Percentiles rank a stretch among this genome's conserved stretches.
Evolutionary conservation across 2,329 filamentous ascomycete species (phyloP).

Genomic region (Alternaria triticina): DNA sequence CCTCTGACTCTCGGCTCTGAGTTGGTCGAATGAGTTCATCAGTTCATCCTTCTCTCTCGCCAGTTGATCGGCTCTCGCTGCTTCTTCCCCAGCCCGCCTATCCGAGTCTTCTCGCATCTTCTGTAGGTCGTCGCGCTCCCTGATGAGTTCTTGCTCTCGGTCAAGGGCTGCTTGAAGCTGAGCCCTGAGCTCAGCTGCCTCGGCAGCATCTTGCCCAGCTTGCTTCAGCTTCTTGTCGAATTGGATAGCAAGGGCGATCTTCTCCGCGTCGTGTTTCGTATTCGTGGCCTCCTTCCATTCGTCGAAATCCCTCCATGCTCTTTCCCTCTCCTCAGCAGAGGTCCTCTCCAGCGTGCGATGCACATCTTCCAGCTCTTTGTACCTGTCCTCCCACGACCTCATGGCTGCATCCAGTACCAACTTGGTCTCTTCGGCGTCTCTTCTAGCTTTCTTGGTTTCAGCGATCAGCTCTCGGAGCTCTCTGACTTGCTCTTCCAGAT

Average conservation of each 20-base stretch:
- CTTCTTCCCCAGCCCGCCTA: slow-evolving; percentile 44
- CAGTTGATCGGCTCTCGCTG: slow-evolving; percentile 35
- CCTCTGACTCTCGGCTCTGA: slow-evolving; percentile 43
- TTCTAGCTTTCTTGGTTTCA: slow-evolving; percentile 53
- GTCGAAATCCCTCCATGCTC: slow-evolving; percentile 48
- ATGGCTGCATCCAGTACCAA: slow-evolving; percentile 41
- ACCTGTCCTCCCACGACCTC: slow-evolving; percentile 51
- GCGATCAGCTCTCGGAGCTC: slow-evolving; percentile 57
- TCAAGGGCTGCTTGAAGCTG: slow-evolving; percentile 55
- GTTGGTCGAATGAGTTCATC: slow-evolving; percentile 37
- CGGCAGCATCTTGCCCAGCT: slow-evolving; percentile 53
- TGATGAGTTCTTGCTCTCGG: slow-evolving; percentile 53
- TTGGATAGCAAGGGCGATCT: slow-evolving; percentile 48
- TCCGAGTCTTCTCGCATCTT: slow-evolving; percentile 43
- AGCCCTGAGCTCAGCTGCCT: slow-evolving; percentile 41
- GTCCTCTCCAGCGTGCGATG: slow-evolving; percentile 48
- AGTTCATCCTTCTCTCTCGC: slow-evolving; percentile 46
- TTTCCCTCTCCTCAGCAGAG: slow-evolving; percentile 44
- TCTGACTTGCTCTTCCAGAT: slow-evolving; percentile 60
- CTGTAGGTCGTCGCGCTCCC: slow-evolving; percentile 58
- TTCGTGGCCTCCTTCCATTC: slow-evolving; percentile 51
- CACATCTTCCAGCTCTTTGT: slow-evolving; percentile 52
- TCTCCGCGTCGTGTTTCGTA: slow-evolving; percentile 47
- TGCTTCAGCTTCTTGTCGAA: slow-evolving; percentile 54
- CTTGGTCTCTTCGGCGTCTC: slow-evolving; percentile 42